Evolutionary conservation across 176 grass and related monocot genomes (phyloP), one percentile per base, ranked within the genome.

Genomic region (Zoysia pacifica): DNA sequence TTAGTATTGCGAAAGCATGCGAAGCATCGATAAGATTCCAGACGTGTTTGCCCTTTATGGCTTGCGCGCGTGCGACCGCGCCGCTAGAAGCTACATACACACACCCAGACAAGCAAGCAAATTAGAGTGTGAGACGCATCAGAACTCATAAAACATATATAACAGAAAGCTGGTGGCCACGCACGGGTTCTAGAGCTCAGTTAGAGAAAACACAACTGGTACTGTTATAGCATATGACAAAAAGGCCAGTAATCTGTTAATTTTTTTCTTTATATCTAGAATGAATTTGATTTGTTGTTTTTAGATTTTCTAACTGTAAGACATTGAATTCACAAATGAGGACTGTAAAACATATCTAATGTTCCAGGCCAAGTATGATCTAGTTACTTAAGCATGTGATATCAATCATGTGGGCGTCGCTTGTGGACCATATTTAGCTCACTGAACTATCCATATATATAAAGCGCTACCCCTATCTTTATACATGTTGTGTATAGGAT

Each of bases 1-100:
- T 79, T 55, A 53, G 68, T 28, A 15, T 78, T 42, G 63, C 18
- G 44, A 68, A 68, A 68, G 76, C 63, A 79, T 44, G 38, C 10
- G 52, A 65, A 48, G 3, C 19, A 6, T 39, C 4, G 50, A 79
- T 69, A 69, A 67, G 48, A 79, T 67, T 78, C 76, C 76, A 43
- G 39, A 54, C 28, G 28, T 28, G 28, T 28, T 28, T 28, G 18
- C 48, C 16, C 37, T 43, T 79, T 43, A 43, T 48, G 62, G 76
- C 48, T 49, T 67, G 6, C 54, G 11, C 52, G 76, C 63, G 48
- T 79, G 65, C 48, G 48, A 54, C 49, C 18, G 6, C 5, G 19
- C 19, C 5, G 62, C 9, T 3, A 0, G 60, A 37, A 38, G 20
- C 6, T 0, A 48, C 28, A 28, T 28, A 28, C 5, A 2, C 38